Base-by-base conservation (phyloP, 495 filamentous ascomycete species). In the Aspergillus cristatus region DNA sequence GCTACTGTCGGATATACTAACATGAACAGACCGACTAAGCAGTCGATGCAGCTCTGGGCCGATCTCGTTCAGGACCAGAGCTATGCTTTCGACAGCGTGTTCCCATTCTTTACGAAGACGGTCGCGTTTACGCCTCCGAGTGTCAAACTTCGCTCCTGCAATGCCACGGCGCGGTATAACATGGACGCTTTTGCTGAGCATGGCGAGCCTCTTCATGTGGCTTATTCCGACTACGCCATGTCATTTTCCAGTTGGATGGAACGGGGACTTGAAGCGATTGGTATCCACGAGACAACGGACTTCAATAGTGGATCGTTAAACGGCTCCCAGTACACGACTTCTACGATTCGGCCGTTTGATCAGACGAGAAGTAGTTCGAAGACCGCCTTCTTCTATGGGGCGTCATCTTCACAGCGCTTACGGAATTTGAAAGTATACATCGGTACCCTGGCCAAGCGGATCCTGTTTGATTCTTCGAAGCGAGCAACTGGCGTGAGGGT, bases 31-130 rank as follows among this genome's bases (percentile, higher is more conserved):
- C 62, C 59, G 0, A 63, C 59, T 0, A 49, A 32, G 30, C 56
- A 54, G 7, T 54, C 70, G 4, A 60, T 67, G 50, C 45, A 62
- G 14, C 47, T 32, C 31, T 72, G 70, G 68, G 68, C 68, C 3
- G 57, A 70, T 18, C 40, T 54, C n/a, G 62, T 72, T 20, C 58
- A 59, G 8, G 70, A 72, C 37, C 30, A 56, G 15, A 65, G 57
- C 35, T 74, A 67, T 35, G 46, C 47, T 0, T 71, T 58, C 18
- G 45, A 62, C n/a, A 62, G 66, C n/a, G 40, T 62, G 1, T 40
- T 72, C 4, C 58, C 54, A 1, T 72, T 50, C 24, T 72, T 55
- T 44, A 54, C 64, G 31, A 57, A 56, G 35, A 61, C 55, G 7
- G 35, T 49, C 12, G 33, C 53, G 11, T 66, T 67, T 26, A 60